phyloP scores from a whole-genome alignment of 2,329 filamentous ascomycete species.

The Paramyrothecium roridum region DNA sequence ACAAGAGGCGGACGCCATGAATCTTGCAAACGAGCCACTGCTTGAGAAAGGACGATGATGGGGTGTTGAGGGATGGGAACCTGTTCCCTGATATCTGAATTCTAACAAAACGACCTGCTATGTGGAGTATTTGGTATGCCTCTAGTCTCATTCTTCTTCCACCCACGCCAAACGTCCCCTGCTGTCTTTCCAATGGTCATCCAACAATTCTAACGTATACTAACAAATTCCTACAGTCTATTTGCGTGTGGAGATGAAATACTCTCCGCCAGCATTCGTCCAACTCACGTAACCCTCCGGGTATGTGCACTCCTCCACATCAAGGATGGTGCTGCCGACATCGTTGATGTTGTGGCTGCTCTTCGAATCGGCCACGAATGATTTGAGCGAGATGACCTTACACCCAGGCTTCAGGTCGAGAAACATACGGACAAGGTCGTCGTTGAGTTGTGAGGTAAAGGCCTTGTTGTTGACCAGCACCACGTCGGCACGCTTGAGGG shows the following conservation, averaged over 20 bases:
- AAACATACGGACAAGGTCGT: conserved; percentile 82
- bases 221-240: conserved; percentile 29
- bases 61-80: conserved; percentile 3
- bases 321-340: conserved; percentile 76
- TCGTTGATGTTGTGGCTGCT: conserved; percentile 74
- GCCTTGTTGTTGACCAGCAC: conserved; percentile 97
- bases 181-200: conserved; percentile 7
- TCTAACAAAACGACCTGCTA: conserved; percentile 18
- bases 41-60: conserved; percentile 23
- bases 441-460: conserved; percentile 85
- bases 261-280: conserved; percentile 79
- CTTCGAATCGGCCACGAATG: conserved; percentile 79
- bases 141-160: conserved; percentile 13
- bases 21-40: conserved; percentile 56
- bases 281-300: conserved; percentile 82
- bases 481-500: conserved; percentile 85
- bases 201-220: conserved; percentile 15
- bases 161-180: conserved; percentile 12
- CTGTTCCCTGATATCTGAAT: background rate
- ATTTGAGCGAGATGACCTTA: conserved; percentile 87
- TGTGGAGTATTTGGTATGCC: conserved; percentile 29
- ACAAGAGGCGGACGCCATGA: conserved; percentile 85
- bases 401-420: conserved; percentile 89
- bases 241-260: conserved; percentile 85
- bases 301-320: conserved; percentile 63